Base-by-base conservation (phyloP, 495 filamentous ascomycete genomes). In the Tuber microsphaerosporum region DNA sequence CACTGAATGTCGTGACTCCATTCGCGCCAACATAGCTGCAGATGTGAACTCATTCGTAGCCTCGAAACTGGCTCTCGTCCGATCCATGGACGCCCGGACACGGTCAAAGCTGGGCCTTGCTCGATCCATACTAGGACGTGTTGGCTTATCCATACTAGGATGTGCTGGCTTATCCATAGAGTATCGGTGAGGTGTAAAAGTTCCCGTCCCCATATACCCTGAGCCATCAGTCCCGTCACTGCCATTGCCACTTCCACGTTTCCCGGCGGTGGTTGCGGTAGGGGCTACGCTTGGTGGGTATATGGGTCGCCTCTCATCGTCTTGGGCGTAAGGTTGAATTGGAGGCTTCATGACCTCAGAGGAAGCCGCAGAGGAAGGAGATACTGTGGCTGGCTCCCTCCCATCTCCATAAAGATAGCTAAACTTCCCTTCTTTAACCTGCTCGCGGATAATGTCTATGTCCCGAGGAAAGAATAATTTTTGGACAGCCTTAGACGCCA, bases 191-290 rank as follows among this genome's bases (percentile, higher is more conserved):
- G 75, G 86, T 82, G 71, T 82, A 81, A 86, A 82, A 41, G 83
- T 80, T 72, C 75, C 77, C 43, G 76, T 85, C 81, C 71, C 80
- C 80, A 42, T 83, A 84, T 89, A 88, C 61, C 89, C 88, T 19
- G 93, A 97, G 82, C 95, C 97, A 74, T 94, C 94, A 20, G 94
- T 97, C 43, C 94, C 94, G 84, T 97, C 93, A 84, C 93, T 97
- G 74, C 93, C 93, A 79, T 93, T 97, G 78, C 95, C 92, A 80
- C 92, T 94, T 19, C 81, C 81, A 74, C 90, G 91, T 73, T 91
- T 88, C 79, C 94, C 93, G 81, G 93, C 91, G 31, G 93, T 93
- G 73, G 91, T 92, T 71, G 89, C 88, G 26, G 92, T 93, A 10
- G 89, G 86, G 20, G 92, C 89, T 73, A 92, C 86, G 71, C 94